Evolutionary conservation across 1,284 basidiomycete genomes (phyloP).

Genomic region (Cystobasidium slooffiae): DNA sequence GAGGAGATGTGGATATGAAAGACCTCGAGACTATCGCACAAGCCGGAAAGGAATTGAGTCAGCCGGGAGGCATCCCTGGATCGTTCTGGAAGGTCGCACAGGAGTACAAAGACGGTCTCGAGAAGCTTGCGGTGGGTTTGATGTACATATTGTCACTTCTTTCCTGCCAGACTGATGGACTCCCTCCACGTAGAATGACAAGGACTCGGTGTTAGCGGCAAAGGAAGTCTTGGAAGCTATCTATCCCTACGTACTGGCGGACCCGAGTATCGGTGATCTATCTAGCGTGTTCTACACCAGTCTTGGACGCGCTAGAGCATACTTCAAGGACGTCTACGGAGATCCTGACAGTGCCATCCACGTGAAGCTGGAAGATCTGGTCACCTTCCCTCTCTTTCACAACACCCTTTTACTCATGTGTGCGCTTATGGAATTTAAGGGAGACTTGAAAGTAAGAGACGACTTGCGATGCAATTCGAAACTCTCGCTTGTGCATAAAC

Average conservation of each 20-base stretch:
- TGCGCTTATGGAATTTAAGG: conserved; percentile 19
- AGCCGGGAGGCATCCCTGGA: background rate
- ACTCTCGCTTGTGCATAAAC: background rate
- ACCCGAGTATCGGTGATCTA: conserved; percentile 11
- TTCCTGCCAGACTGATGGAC: background rate
- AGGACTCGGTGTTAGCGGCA: background rate
- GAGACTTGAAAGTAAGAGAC: conserved; percentile 6
- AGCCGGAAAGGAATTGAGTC: background rate
- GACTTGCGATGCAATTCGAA: background rate
- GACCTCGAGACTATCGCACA: background rate
- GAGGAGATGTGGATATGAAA: conserved; percentile 16
- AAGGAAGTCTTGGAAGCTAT: conserved; percentile 5
- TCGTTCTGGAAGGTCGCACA: conserved; percentile 5
- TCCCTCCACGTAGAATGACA: background rate
- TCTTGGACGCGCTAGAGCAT: conserved; percentile 8
- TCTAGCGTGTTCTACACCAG: conserved; percentile 19
- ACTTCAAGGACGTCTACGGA: conserved; percentile 1
- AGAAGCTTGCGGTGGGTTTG: conserved; percentile 1
- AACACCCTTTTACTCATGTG: conserved; percentile 13
- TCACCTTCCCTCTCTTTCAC: conserved; percentile 16
- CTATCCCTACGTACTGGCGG: conserved; percentile 8
- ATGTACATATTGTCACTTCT: too few relatives aligned
- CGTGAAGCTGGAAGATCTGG: conserved; percentile 1
- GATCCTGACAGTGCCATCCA: background rate
- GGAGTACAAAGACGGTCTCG: conserved; percentile 10